Percentiles rank a stretch among this genome's conserved stretches.
Evolutionary conservation across 139 green algal genomes (phyloP).

Genomic region (Closterium sp.): DNA sequence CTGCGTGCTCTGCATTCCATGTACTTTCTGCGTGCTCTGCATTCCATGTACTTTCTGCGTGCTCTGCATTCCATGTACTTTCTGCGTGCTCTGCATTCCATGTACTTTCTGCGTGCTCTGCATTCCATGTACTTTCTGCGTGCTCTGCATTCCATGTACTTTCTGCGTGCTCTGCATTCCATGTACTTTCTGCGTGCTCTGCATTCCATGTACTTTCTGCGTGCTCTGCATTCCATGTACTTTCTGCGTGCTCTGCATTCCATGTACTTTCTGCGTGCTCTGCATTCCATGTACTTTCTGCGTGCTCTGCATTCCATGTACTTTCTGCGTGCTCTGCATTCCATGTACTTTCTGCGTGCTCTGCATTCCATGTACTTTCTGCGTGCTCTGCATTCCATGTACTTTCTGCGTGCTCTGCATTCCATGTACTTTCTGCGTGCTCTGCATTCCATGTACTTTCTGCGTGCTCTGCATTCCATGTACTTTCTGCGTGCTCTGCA

Average conservation of each 20-base stretch:
- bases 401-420: too few relatives aligned
- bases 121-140: too few relatives aligned
- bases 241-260: too few relatives aligned
- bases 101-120: background rate
- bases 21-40: too few relatives aligned
- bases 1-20: background rate
- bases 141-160: too few relatives aligned
- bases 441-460: background rate
- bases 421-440: background rate
- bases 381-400: background rate
- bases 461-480: too few relatives aligned
- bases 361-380: background rate
- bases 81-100: too few relatives aligned
- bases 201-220: background rate
- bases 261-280: background rate
- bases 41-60: background rate
- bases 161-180: background rate
- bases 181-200: too few relatives aligned
- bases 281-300: background rate
- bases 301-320: too few relatives aligned
- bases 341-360: too few relatives aligned
- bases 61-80: background rate
- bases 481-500: background rate
- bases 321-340: background rate
- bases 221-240: background rate